These are phyloP conservation scores for Jamesozyma gamospora DNA, from an alignment of 805 yeast species.

Conservation along the genomic window DNA sequence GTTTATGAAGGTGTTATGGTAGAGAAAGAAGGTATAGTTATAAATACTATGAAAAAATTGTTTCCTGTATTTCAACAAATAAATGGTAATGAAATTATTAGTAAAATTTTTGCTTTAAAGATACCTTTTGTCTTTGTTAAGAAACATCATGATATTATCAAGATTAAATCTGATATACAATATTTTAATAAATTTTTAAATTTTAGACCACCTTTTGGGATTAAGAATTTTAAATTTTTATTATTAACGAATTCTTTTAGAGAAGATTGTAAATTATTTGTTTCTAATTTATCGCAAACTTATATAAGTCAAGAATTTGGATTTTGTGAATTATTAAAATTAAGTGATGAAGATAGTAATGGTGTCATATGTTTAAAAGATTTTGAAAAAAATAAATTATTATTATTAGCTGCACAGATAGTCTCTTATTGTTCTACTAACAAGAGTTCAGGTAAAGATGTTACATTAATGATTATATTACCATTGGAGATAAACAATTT, in stretches of 20 bases:
- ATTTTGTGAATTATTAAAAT: conserved; percentile 26
- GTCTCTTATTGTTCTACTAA: conserved; percentile 28
- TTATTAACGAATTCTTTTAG: conserved; percentile 31
- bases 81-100: conserved; percentile 21
- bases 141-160: conserved; percentile 27
- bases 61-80: conserved; percentile 20
- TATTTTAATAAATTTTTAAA: conserved; percentile 49
- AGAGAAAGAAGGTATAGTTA: conserved; percentile 16
- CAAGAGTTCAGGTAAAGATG: conserved; percentile 19
- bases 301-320: conserved; percentile 29
- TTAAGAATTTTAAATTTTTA: conserved; percentile 44
- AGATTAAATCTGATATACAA: conserved; percentile 41
- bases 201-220: conserved; percentile 42
- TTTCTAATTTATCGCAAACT: conserved; percentile 25
- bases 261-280: conserved; percentile 23
- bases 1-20: conserved; percentile 27
- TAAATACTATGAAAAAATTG: conserved; percentile 12
- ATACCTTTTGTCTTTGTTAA: conserved; percentile 25
- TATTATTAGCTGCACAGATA: conserved; percentile 40
- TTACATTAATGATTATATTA: conserved; percentile 22
- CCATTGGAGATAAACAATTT: conserved; percentile 24
- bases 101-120: conserved; percentile 15
- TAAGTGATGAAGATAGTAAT: conserved; percentile 21
- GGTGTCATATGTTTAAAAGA: conserved; percentile 22
- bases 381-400: conserved; percentile 36